Evolutionary conservation across 23 red algal species (phyloP).

Genomic region (Pyropia haitanensis): DNA sequence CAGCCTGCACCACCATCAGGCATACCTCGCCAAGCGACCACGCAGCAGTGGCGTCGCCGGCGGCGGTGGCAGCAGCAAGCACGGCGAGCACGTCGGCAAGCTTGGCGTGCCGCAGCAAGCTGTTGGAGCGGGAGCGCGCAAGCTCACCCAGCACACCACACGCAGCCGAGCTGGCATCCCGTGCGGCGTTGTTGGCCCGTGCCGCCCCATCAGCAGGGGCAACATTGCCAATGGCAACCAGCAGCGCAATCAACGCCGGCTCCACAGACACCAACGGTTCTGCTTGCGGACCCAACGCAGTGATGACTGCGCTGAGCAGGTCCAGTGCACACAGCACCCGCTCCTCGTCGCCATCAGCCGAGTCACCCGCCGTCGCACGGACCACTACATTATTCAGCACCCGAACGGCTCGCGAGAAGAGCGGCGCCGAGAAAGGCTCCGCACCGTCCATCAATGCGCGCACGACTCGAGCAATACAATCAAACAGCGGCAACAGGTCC

Average conservation of each 20-base stretch:
- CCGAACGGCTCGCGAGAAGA: conserved; percentile 55
- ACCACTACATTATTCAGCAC: conserved; percentile 46
- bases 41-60: conserved; percentile 48
- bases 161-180: conserved; percentile 49
- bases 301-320: conserved; percentile 40
- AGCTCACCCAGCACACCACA: conserved; percentile 64
- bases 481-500: conserved; percentile 64
- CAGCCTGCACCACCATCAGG: conserved; percentile 53
- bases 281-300: conserved; percentile 39
- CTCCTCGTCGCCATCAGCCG: conserved; percentile 28
- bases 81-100: conserved; percentile 24
- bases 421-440: conserved; percentile 50
- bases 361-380: conserved; percentile 23
- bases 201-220: conserved; percentile 16
- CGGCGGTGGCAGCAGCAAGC: conserved; percentile 36
- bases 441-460: conserved; percentile 32
- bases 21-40: conserved; percentile 76
- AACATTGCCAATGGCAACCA: conserved; percentile 16
- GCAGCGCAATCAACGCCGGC: neutral
- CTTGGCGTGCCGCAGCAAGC: conserved; percentile 43
- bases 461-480: conserved; percentile 61
- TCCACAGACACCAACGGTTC: conserved; percentile 26
- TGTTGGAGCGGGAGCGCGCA: conserved; percentile 25
- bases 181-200: conserved; percentile 27
- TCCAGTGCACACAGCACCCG: conserved; percentile 56